Percentiles rank a stretch among this genome's conserved stretches.
Conservation (phyloP, 2,329 filamentous ascomycete genomes). For the Pyrenophora seminiperda region DNA sequence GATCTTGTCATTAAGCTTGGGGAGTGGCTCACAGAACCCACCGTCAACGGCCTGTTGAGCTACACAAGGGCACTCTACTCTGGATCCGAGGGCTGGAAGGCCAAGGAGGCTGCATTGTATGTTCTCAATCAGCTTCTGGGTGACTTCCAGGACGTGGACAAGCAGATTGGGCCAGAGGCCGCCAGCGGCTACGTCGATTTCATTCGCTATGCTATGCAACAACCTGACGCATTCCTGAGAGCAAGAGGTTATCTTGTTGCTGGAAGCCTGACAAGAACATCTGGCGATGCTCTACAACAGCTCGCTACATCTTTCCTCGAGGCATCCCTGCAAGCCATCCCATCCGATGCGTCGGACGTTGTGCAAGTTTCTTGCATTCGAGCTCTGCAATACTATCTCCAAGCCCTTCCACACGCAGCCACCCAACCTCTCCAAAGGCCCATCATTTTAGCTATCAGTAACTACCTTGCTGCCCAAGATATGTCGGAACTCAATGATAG, state of each 20-base stretch:
- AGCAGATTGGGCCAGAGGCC: constrained; percentile 70
- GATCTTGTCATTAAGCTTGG: constrained; percentile 91
- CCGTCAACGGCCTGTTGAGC: constrained; percentile 77
- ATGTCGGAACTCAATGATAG: constrained; percentile 82
- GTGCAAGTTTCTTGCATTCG: constrained; percentile 93
- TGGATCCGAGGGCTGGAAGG: constrained; percentile 61
- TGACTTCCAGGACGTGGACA: constrained; percentile 80
- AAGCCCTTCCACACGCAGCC: constrained; percentile 56
- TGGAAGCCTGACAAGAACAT: constrained; percentile 75
- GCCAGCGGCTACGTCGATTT: constrained; percentile 78
- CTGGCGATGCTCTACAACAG: constrained; percentile 59
- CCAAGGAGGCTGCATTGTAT: constrained; percentile 81
- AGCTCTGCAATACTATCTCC: constrained; percentile 73
- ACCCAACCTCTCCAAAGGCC: constrained; percentile 64
- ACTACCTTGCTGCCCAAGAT: constrained; percentile 81
- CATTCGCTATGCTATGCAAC: constrained; percentile 75
- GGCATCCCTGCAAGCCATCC: constrained; percentile 75
- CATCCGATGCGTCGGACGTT: constrained; percentile 77
- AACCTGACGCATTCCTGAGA: constrained; percentile 75
- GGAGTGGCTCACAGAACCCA: constrained; percentile 80
- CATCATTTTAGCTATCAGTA: constrained; percentile 65
- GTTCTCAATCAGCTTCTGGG: constrained; percentile 82
- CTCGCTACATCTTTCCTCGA: constrained; percentile 70
- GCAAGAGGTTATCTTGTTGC: constrained; percentile 87
- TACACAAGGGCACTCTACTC: constrained; percentile 78